Conservation (phyloP, 306 rosid species). For the Quercus parvula region DNA sequence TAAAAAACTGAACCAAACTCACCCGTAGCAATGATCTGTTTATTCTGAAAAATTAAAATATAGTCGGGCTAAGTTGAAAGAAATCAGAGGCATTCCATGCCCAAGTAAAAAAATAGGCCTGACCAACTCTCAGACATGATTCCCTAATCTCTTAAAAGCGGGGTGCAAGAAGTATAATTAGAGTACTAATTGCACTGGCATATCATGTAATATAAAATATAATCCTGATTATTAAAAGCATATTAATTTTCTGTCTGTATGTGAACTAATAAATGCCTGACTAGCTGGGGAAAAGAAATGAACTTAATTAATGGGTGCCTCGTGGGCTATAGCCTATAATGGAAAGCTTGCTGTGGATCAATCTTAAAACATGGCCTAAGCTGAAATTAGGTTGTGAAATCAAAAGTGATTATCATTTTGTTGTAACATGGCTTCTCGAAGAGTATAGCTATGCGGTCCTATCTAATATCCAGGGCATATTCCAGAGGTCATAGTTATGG, state of each 20-base stretch:
- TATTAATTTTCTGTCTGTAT: background rate
- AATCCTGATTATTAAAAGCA: background rate
- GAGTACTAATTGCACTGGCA: background rate
- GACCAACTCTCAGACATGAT: background rate
- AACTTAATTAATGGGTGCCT: background rate
- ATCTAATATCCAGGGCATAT: background rate
- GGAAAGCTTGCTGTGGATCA: too few relatives aligned
- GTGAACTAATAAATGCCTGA: background rate
- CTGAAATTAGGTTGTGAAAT: too few relatives aligned
- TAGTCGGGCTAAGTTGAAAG: background rate
- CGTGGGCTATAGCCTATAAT: background rate
- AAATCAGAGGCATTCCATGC: background rate
- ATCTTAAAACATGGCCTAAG: too few relatives aligned
- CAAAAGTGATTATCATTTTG: too few relatives aligned
- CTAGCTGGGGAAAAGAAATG: background rate
- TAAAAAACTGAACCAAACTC: too few relatives aligned
- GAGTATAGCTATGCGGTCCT: too few relatives aligned
- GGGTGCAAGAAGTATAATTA: background rate
- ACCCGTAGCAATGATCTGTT: background rate
- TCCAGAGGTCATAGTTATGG: background rate
- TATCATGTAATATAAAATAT: background rate
- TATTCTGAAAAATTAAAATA: background rate
- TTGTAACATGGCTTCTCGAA: too few relatives aligned
- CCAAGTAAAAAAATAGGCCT: background rate
- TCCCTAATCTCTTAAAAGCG: background rate